A percentile compares a stretch with the other conserved stretches of the same genome.
These are phyloP conservation scores for Linum tenue DNA, from an alignment of 345 rosid genomes.

Conservation along the genomic window DNA sequence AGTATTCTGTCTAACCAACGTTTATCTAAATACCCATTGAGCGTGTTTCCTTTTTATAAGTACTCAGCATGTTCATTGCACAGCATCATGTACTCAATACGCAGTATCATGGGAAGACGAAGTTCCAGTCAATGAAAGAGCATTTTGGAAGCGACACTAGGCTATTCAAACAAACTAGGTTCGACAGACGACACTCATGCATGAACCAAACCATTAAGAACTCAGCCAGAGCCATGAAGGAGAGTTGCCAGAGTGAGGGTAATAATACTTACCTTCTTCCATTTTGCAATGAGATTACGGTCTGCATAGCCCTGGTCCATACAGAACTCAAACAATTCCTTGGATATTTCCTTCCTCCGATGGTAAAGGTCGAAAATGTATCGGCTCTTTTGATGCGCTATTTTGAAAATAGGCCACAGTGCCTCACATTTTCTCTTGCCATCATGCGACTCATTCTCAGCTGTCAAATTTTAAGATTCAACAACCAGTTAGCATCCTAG, in stretches of 20 bases:
- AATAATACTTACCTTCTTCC: constrained; percentile 41
- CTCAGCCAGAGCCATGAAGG: neutral
- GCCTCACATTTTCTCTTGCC: constrained; percentile 77
- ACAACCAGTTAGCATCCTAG: neutral
- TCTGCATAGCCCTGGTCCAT: constrained; percentile 70
- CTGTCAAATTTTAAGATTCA: constrained; percentile 25
- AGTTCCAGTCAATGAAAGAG: no score
- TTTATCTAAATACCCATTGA: no score
- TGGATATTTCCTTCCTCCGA: constrained; percentile 56
- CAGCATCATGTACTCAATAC: no score
- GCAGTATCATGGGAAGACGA: no score
- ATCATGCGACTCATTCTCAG: constrained; percentile 70
- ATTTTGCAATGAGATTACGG: constrained; percentile 55
- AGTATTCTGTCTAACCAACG: no score
- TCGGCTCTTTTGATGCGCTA: constrained; percentile 68
- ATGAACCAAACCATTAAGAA: neutral
- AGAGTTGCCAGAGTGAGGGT: neutral
- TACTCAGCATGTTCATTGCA: no score
- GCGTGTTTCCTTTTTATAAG: no score
- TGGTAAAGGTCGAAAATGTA: constrained; percentile 66
- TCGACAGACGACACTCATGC: neutral
- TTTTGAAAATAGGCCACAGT: constrained; percentile 72
- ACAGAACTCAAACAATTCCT: constrained; percentile 66
- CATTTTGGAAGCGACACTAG: neutral
- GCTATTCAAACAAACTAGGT: neutral